Conservation (phyloP, 1,284 basidiomycete species). For the Naganishia sp. region DNA sequence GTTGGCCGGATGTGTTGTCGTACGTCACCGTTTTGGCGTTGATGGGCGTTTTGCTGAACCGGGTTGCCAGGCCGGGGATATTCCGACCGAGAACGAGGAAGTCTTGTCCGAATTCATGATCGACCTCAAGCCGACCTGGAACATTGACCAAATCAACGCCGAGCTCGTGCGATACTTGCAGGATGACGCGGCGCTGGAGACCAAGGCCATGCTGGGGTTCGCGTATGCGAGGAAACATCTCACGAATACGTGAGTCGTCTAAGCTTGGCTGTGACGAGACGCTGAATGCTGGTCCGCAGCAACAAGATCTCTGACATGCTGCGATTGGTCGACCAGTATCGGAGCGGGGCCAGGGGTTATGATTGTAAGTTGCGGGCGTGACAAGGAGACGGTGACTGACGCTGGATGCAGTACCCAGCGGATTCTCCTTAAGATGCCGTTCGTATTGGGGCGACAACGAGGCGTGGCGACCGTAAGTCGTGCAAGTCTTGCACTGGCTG, state of each 20-base stretch:
- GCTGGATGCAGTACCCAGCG: constrained; percentile 39
- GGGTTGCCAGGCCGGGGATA: constrained; percentile 41
- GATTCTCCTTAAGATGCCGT: constrained; percentile 47
- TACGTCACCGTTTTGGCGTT: background rate
- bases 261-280: background rate
- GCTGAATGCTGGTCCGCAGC: constrained; percentile 23
- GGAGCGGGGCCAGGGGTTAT: constrained; percentile 46
- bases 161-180: constrained; percentile 43
- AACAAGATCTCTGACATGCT: constrained; percentile 46
- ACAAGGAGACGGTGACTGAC: background rate
- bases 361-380: constrained; percentile 41
- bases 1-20: constrained; percentile 49
- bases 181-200: constrained; percentile 43
- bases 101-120: constrained; percentile 46
- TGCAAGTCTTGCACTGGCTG: background rate
- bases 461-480: constrained; percentile 34
- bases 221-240: constrained; percentile 48
- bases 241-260: constrained; percentile 43
- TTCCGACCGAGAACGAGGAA: constrained; percentile 52
- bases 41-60: no score
- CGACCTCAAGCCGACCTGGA: constrained; percentile 45
- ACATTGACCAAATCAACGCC: constrained; percentile 45
- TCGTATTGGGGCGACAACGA: constrained; percentile 43
- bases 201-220: constrained; percentile 50
- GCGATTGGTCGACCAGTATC: constrained; percentile 45